Percentiles rank a stretch among this genome's conserved stretches.
phyloP scores from a whole-genome alignment of 768 basidiomycete genomes.

The Dioszegia crocea region DNA sequence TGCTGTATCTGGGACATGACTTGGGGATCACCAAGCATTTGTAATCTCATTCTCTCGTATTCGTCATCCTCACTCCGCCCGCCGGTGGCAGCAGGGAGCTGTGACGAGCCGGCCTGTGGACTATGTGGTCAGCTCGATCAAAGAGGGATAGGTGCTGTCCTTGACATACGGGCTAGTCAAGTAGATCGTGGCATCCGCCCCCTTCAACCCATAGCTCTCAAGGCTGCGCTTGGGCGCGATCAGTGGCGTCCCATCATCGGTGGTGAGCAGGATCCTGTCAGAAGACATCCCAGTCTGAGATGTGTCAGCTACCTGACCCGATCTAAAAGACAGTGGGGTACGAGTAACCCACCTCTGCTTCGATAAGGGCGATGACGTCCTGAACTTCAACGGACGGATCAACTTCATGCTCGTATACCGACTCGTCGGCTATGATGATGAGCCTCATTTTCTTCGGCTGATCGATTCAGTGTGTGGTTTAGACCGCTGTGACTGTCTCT shows the following conservation, averaged over 20 bases:
- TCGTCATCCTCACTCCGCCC: not conserved
- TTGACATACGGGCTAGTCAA: constrained; percentile 34
- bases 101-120: not conserved
- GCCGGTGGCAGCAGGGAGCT: not conserved
- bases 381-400: constrained; percentile 86
- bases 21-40: constrained; percentile 74
- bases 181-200: constrained; percentile 36
- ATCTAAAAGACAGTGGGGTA: no score
- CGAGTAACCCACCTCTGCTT: constrained; percentile 71
- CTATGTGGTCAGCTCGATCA: not conserved
- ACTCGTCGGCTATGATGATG: constrained; percentile 51
- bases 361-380: constrained; percentile 87
- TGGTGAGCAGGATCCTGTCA: constrained; percentile 20
- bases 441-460: constrained; percentile 41
- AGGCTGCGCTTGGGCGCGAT: constrained; percentile 25
- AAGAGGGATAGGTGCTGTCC: not conserved
- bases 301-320: constrained; percentile 4
- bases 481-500: no score
- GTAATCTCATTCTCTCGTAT: constrained; percentile 79
- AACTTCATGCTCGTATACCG: constrained; percentile 63
- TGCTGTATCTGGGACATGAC: constrained; percentile 69
- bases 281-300: constrained; percentile 32
- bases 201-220: constrained; percentile 40
- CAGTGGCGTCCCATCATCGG: constrained; percentile 35
- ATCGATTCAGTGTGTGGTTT: no score